phyloP scores from a whole-genome alignment of 2,329 filamentous ascomycete genomes.

The Fusarium sp. region DNA sequence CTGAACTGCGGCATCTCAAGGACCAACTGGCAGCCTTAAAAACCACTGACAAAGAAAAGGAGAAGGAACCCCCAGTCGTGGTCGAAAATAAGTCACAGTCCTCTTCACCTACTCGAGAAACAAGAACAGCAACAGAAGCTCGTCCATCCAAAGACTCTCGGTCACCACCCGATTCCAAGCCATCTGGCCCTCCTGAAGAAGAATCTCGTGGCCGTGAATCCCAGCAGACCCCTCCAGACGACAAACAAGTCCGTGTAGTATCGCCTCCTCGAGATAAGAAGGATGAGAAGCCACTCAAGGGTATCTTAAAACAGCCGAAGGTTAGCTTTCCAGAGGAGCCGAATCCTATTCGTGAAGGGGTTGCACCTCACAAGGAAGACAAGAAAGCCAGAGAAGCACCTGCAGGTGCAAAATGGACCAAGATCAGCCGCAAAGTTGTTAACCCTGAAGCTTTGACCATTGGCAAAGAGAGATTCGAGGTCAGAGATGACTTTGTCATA shows the following conservation, averaged over 20 bases:
- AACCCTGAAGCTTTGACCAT: slow-evolving; percentile 87
- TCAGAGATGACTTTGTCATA: slow-evolving; percentile 92
- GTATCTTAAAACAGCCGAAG: slow-evolving; percentile 86
- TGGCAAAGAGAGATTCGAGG: slow-evolving; percentile 91
- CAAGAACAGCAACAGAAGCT: slow-evolving; percentile 17
- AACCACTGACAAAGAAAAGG: slow-evolving; percentile 37
- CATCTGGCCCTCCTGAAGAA: slow-evolving; percentile 34
- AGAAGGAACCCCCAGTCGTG: slow-evolving; percentile 33
- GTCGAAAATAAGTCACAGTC: slow-evolving; percentile 40
- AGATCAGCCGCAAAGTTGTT: slow-evolving; percentile 87
- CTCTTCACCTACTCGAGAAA: slow-evolving; percentile 28
- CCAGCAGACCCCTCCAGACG: slow-evolving; percentile 46
- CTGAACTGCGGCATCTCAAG: slow-evolving; percentile 59
- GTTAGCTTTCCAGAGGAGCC: slow-evolving; percentile 87
- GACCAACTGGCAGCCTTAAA: slow-evolving; percentile 58
- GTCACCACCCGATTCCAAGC: slow-evolving; percentile 19
- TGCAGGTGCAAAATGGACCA: slow-evolving; percentile 87
- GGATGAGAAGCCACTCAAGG: slow-evolving; percentile 76
- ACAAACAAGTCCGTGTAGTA: slow-evolving; percentile 71
- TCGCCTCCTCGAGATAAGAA: slow-evolving; percentile 72
- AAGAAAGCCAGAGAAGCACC: slow-evolving; percentile 77
- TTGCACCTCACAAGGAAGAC: slow-evolving; percentile 91
- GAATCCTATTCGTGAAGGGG: slow-evolving; percentile 85
- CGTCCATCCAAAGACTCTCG: slow-evolving; percentile 24
- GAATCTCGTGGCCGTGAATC: slow-evolving; percentile 56